Base-by-base conservation (phyloP, 2,329 filamentous ascomycete genomes). In the Paracorniculantispora psalliotae region DNA sequence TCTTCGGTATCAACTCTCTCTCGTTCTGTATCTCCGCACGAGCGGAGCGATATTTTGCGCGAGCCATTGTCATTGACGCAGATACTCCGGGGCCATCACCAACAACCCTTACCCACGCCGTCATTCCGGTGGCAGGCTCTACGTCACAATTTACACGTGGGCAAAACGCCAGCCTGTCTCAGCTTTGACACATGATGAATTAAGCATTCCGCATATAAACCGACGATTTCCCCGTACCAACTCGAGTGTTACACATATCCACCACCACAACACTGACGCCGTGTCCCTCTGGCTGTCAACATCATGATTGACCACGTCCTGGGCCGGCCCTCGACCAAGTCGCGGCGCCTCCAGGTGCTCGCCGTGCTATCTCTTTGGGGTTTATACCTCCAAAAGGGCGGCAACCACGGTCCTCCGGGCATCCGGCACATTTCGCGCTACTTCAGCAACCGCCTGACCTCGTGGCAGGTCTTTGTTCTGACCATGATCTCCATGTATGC, bases 281-380 rank as follows among this genome's bases (percentile, higher is more conserved):
- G 25, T 12, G 5, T 21, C 19, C 13, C 17, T 15, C 7, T 13
- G 4, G 17, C 25, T 43, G 19, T 44, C n/a, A n/a, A 13, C 44
- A 30, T 61, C 61, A 85, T 86, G 83, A 75, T 85, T 86, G 93
- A 97, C 75, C 93, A 97, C 80, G 89, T 97, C 59, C 80, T 97
- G 51, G 93, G 93, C 63, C 87, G 91, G 64, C 93, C 93, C 35
- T 97, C 92, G 61, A 86, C 90, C 69, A 90, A 93, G 77, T 96
- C 96, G 68, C 86, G 93, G 63, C 91, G 96, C 69, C 87, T 96
- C 53, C 93, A 97, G 73, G 92, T 99, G 66, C 83, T 97, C 65
- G 88, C 89, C 23, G 94, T 97, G 15, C 82, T 97, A 58, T 86
- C 90, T 0, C 94, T 97, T 70, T 99, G 94, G 94, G 89, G 89